These are phyloP conservation scores for Exophiala alcalophila DNA, from an alignment of 2,329 filamentous ascomycete species.

Conservation along the genomic window DNA sequence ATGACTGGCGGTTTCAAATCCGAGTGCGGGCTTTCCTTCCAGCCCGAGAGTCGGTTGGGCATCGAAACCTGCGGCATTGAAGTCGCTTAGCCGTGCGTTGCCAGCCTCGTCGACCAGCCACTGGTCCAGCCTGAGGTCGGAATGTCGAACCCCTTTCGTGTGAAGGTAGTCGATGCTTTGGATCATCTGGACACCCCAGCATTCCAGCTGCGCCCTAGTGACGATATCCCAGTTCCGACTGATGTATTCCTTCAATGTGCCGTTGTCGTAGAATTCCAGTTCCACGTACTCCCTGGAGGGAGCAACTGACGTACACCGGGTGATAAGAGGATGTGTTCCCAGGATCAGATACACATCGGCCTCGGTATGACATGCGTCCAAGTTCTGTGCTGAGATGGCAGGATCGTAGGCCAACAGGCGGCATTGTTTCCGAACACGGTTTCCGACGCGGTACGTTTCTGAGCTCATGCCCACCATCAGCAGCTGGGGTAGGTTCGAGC, in stretches of 20 bases:
- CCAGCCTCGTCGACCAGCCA: constrained; percentile 2
- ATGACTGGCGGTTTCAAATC: constrained; percentile 3
- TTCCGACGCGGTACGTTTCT: constrained; percentile 6
- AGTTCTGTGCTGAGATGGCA: constrained; percentile 5
- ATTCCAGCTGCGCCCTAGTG: constrained; percentile 3
- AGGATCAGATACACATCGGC: constrained; percentile 7
- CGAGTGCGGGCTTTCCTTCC: neutral
- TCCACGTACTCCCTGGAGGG: constrained; percentile 1
- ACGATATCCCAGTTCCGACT: constrained; percentile 1
- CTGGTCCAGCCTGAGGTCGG: constrained; percentile 4
- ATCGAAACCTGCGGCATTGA: constrained; percentile 6
- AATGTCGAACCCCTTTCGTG: constrained; percentile 7
- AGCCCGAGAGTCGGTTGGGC: constrained; percentile 4
- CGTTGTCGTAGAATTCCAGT: constrained; percentile 10
- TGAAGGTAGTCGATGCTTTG: constrained; percentile 7
- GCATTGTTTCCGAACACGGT: constrained; percentile 2
- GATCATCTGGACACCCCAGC: constrained; percentile 9
- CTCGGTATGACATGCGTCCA: constrained; percentile 5
- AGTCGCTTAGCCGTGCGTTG: neutral
- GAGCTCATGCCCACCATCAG: constrained; percentile 10
- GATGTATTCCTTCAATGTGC: constrained; percentile 7
- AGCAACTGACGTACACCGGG: constrained; percentile 1
- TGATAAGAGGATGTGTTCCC: constrained; percentile 4
- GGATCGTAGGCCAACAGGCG: constrained; percentile 4
- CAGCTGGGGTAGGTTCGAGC: too few species aligned